phyloP scores from a whole-genome alignment of 371 early-diverging fungal genomes.

The Smittium mucronatum region DNA sequence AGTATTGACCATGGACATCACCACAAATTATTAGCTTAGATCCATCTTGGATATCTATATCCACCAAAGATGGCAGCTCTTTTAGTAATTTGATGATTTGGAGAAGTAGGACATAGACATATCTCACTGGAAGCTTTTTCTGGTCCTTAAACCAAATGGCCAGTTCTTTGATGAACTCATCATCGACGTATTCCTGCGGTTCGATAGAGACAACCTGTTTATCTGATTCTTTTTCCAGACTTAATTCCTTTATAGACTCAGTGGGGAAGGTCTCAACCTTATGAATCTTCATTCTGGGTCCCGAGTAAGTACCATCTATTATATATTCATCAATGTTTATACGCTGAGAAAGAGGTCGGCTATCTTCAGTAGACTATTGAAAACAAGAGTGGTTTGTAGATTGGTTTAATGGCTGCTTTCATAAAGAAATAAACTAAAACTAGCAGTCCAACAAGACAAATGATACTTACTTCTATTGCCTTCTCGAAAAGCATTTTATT shows the following conservation, averaged over 20 bases:
- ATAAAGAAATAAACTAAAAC: too few relatives aligned
- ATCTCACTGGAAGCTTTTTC: conserved; percentile 82
- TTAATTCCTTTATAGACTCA: not conserved
- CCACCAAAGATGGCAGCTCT: conserved; percentile 63
- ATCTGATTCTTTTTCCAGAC: not conserved
- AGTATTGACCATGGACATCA: conserved; percentile 98
- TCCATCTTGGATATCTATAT: conserved; percentile 61
- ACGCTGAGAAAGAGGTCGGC: conserved; percentile 29
- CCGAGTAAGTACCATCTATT: conserved; percentile 26
- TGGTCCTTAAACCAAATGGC: conserved; percentile 69
- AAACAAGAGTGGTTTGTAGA: too few relatives aligned
- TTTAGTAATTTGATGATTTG: conserved; percentile 56
- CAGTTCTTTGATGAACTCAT: conserved; percentile 63
- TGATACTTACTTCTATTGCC: conserved; percentile 60
- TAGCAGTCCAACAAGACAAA: not conserved
- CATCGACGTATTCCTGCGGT: conserved; percentile 45
- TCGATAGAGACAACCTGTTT: not conserved
- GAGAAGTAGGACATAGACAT: conserved; percentile 69
- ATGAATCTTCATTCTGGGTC: conserved; percentile 30
- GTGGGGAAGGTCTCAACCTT: not conserved
- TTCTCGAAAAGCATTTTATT: conserved; percentile 79
- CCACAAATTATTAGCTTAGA: conserved; percentile 86
- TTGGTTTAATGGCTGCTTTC: too few relatives aligned
- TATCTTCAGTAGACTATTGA: conserved; percentile 33
- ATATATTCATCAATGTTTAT: conserved; percentile 25